Evolutionary conservation across 1,284 basidiomycete genomes (phyloP).

Genomic region (Coniferiporia weirii): DNA sequence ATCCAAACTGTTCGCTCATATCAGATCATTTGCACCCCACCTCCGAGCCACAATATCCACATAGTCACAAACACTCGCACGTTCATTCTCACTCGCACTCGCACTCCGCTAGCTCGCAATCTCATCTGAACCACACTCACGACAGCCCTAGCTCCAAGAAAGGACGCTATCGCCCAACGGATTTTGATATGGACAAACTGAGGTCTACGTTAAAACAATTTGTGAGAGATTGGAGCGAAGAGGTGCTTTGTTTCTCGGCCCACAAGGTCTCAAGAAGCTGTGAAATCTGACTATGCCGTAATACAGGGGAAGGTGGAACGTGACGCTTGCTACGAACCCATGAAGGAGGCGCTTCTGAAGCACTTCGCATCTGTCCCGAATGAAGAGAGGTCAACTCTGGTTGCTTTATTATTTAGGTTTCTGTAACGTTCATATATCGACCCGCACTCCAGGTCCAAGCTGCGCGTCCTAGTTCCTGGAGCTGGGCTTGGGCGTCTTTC

Average conservation of each 20-base stretch:
- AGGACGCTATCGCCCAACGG: conserved; percentile 46
- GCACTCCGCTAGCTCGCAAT: conserved; percentile 4
- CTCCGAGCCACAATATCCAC: conserved; percentile 8
- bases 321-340: conserved; percentile 72
- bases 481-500: conserved; percentile 82
- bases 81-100: conserved; percentile 15
- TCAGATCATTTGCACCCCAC: conserved; percentile 12
- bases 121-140: conserved; percentile 21
- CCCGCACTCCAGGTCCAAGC: conserved; percentile 36
- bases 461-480: conserved; percentile 83
- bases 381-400: conserved; percentile 42
- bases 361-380: conserved; percentile 53
- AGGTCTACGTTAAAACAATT: conserved; percentile 87
- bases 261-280: background rate
- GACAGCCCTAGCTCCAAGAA: conserved; percentile 10
- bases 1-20: background rate
- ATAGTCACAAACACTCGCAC: conserved; percentile 25
- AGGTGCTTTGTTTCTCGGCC: conserved; percentile 40
- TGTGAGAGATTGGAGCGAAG: conserved; percentile 85
- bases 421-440: conserved; percentile 6
- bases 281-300: background rate
- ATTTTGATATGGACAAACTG: conserved; percentile 81
- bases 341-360: conserved; percentile 67
- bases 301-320: conserved; percentile 70
- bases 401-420: conserved; percentile 9